These are phyloP conservation scores for Penicillium corylophilum DNA, from an alignment of 2,329 filamentous ascomycete genomes.

Conservation along the genomic window DNA sequence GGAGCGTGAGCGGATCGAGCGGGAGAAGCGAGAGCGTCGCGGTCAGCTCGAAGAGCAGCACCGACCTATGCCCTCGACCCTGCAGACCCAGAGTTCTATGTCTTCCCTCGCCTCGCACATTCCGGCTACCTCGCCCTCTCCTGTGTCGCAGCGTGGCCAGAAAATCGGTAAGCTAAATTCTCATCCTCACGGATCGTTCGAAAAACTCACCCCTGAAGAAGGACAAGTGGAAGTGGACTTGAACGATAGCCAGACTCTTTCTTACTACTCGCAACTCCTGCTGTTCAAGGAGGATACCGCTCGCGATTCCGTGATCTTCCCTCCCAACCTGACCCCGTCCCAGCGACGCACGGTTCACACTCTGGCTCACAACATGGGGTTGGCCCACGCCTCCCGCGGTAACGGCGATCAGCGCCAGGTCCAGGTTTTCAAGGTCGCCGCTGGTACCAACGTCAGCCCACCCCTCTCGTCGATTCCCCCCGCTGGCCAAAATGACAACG, in stretches of 20 bases:
- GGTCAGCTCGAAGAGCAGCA: slow-evolving; percentile 98
- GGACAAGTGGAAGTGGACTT: slow-evolving; percentile 69
- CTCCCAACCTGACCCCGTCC: slow-evolving; percentile 73
- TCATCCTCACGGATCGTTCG: slow-evolving; percentile 12
- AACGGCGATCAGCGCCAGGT: slow-evolving; percentile 85
- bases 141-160: slow-evolving; percentile 57
- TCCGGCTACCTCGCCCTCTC: slow-evolving; percentile 64
- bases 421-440: slow-evolving; percentile 69
- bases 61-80: slow-evolving; percentile 62
- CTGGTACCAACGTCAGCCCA: slow-evolving; percentile 57
- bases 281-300: slow-evolving; percentile 79
- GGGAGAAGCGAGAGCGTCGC: slow-evolving; percentile 92
- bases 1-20: slow-evolving; percentile 91
- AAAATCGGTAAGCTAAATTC: slow-evolving; percentile 34
- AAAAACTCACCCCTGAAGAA: slow-evolving; percentile 7
- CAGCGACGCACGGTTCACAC: slow-evolving; percentile 91
- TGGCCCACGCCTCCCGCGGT: slow-evolving; percentile 88
- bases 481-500: slow-evolving; percentile 69
- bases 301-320: slow-evolving; percentile 81
- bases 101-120: slow-evolving; percentile 70
- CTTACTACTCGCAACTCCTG: slow-evolving; percentile 86
- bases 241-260: slow-evolving; percentile 83
- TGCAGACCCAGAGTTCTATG: slow-evolving; percentile 83
- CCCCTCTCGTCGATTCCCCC: slow-evolving; percentile 61
- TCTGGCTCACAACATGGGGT: slow-evolving; percentile 88